Evolutionary conservation across 2,329 filamentous ascomycete species (phyloP), one percentile per base, ranked within the genome.

Genomic region (Rasamsonia emersonii): DNA sequence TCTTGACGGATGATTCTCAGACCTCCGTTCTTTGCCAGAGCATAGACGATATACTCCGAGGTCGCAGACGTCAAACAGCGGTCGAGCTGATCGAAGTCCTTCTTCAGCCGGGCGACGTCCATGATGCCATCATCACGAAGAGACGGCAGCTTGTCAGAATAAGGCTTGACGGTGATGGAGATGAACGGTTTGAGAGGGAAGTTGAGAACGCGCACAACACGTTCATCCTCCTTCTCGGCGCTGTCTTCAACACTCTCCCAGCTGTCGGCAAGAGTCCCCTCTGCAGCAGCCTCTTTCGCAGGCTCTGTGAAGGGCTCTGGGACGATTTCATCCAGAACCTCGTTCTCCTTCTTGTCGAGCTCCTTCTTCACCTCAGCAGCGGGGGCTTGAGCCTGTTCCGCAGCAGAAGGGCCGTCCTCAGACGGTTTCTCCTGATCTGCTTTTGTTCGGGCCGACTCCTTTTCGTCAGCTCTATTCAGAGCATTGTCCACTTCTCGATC

Each of bases 151-250:
- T 50, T 71, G 58, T 45, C 47, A 23, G 50, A 29, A 32, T 48
- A 41, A 13, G 54, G 41, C 32, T 61, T 61, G 47, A 96, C 74
- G 9, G 75, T 78, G 52, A 98, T 91, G 13, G 88, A 82, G 43
- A 93, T 88, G 71, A 93, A 98, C 3, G 91, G 91, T 58, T 82
- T 85, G 80, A 98, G 86, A 10, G 91, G 91, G 58, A 98, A 94
- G 58, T 93, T 93, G 66, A 84, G 91, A 28, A 96, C 88, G 53
- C 75, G 79, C 43, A 94, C 77, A 16, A 77, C 70, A 27, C 70
- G 64, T 3, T 74, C 60, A 31, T 76, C 71, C 37, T 78, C 77
- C 44, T 81, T 77, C 55, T 86, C 82, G 19, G 75, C 72, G 28
- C 51, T 50, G 34, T 75, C 75, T 48, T 88, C 85, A 3, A 82